Evolutionary conservation across 176 grass and related monocot genomes (phyloP).

Genomic region (Aegilops sharonensis): DNA sequence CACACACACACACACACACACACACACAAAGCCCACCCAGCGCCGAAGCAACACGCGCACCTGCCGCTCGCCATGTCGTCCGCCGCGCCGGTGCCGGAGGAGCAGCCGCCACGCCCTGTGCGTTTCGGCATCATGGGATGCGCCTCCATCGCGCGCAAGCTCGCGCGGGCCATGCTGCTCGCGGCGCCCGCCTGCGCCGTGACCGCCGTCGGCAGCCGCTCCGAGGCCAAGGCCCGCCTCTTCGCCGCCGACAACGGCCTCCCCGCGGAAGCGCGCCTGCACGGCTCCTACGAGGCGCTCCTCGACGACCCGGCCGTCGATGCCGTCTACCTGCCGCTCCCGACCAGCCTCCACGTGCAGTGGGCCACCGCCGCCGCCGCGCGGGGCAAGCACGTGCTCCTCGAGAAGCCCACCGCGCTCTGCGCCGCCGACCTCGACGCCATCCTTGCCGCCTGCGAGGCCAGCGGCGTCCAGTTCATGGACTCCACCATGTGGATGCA

Average conservation of each 20-base stretch:
- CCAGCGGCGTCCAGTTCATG: constrained; percentile 68
- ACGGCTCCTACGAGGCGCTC: constrained; percentile 72
- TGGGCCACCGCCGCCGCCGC: constrained; percentile 70
- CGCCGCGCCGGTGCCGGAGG: background rate
- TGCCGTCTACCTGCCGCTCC: constrained; percentile 75
- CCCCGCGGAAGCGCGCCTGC: constrained; percentile 22
- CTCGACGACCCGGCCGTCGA: constrained; percentile 66
- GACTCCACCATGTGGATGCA: constrained; percentile 98
- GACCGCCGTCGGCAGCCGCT: constrained; percentile 59
- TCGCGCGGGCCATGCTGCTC: constrained; percentile 61
- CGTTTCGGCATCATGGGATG: constrained; percentile 79
- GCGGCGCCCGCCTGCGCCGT: constrained; percentile 33
- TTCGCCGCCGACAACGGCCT: constrained; percentile 63
- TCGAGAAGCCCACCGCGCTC: constrained; percentile 86
- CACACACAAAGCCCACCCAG: background rate
- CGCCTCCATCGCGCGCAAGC: constrained; percentile 79
- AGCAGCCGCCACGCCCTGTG: constrained; percentile 28
- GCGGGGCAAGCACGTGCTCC: constrained; percentile 69
- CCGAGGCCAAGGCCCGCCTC: constrained; percentile 56
- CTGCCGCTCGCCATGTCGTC: background rate
- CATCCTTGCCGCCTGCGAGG: constrained; percentile 62
- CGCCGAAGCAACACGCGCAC: background rate
- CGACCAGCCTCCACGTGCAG: constrained; percentile 67
- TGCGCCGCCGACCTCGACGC: constrained; percentile 63
- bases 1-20: background rate